Base-by-base conservation (phyloP, 1,139 yeast genomes). In the Yamadazyma sp. region DNA sequence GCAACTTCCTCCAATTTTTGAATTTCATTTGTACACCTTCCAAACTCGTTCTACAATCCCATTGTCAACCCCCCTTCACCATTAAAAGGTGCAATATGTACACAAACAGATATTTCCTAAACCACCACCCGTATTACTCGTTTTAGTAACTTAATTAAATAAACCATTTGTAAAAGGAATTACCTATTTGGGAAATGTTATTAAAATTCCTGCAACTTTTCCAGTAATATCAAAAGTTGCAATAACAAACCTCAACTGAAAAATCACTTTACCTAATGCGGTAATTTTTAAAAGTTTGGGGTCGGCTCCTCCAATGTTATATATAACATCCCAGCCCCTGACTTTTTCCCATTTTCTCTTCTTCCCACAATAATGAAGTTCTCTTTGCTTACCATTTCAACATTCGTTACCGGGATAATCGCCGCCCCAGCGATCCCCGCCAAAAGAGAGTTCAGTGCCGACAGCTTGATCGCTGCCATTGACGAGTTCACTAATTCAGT, bases 351-450 rank as follows among this genome's bases (percentile, higher is more conserved):
- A 14, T 8, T 16, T 9, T 16, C 9, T 28, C 10, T 28, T 16
- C 31, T 28, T 12, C n/a, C 5, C 18, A 28, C 16, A 18, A 28
- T 12, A 27, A 27, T 28, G 31, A 28, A 28, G 31, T 16, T 28
- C 31, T 44, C 50, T 28, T 24, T 48, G 29, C 39, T 50, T 29
- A 35, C 50, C 15, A 35, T 43, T 28, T 40, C 50, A 6, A 40
- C 51, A 36, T 37, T 48, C 50, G 50, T 37, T 43, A 34, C 52
- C n/a, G 43, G 47, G 17, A 31, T 41, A 31, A 20, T 49, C 18
- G 51, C 52, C 28, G 54, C 54, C 17, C 54, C 54, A 25, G 46
- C 54, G 9, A 35, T 41, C 10, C 40, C 46, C 30, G 33, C 36
- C 14, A 28, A 26, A 12, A 34, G 34, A 29, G 39, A 41, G 9